Base-by-base conservation (phyloP, 2,329 filamentous ascomycete species). In the Alternaria dauci region DNA sequence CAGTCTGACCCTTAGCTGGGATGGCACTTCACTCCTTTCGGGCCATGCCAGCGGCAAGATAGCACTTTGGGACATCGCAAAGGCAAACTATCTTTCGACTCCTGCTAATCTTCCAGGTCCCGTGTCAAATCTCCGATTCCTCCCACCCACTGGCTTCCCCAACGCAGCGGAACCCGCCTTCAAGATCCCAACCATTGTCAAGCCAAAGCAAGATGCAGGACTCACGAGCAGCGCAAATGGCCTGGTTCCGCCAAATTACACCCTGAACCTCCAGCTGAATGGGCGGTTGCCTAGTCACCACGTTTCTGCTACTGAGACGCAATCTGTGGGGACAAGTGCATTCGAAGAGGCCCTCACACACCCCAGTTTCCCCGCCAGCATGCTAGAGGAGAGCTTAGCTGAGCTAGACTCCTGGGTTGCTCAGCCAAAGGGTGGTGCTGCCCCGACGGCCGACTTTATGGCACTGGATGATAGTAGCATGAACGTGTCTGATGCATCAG, bases 1-100 rank as follows among this genome's bases (percentile, higher is more conserved):
- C 25, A 91, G 90, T 71, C 75, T 97, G 58, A 86, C 86, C 20
- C 79, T 96, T 54, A 94, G 88, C 72, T 94, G 95, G 78, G 94
- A 97, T 76, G 91, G 92, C 26, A 93, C 90, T 43, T 86, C 84
- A 8, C 81, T 97, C 23, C 79, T 97, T 26, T 93, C 93, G 3
- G 94, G 94, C 6, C 94, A 98, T 73, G 82, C 86, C 18, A 91
- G 86, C 69, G 94, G 94, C 52, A 91, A 91, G 71, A 85, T 97
- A 41, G 81, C 92, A 32, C 84, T 86, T 55, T 98, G 94, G 94
- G 92, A 92, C 74, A 84, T 94, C 26, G 88, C 88, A 38, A 88
- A 89, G 66, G 87, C 87, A 61, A 88, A 87, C 60, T 90, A 91
- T 63, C 85, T 87, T 1, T 86, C 88, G 3, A 88, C 89, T 53